Evolutionary conservation across 768 basidiomycete species (phyloP).

Genomic region (Tulasnella sp.): DNA sequence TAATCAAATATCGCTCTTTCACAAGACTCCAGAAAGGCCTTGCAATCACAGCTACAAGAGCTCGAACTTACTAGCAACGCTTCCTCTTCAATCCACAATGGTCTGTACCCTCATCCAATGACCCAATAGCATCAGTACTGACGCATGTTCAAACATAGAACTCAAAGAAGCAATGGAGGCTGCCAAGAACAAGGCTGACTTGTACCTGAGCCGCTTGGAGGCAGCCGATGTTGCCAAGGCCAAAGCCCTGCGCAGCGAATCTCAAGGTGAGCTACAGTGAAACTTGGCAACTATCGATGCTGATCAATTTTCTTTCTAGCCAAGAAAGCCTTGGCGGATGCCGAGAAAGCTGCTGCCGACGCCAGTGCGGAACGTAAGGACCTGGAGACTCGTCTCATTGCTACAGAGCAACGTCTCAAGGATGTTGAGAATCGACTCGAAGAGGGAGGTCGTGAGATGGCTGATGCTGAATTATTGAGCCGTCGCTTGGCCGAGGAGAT

Average conservation of each 20-base stretch:
- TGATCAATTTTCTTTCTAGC: constrained; percentile 31
- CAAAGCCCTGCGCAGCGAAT: constrained; percentile 51
- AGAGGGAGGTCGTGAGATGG: constrained; percentile 52
- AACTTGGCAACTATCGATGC: neutral
- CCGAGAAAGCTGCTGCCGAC: constrained; percentile 45
- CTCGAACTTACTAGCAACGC: constrained; percentile 47
- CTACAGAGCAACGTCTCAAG: constrained; percentile 39
- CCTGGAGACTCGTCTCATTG: constrained; percentile 36
- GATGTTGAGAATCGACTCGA: constrained; percentile 53
- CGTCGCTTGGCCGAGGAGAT: constrained; percentile 61
- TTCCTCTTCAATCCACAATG: constrained; percentile 46
- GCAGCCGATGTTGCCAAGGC: constrained; percentile 54
- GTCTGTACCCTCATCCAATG: constrained; percentile 26
- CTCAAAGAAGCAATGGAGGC: constrained; percentile 49
- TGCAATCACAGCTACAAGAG: constrained; percentile 49
- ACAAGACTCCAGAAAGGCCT: constrained; percentile 44
- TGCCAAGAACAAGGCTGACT: constrained; percentile 49
- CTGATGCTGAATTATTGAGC: constrained; percentile 49
- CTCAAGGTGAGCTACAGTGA: constrained; percentile 35
- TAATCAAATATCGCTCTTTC: no score
- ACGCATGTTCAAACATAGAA: no score
- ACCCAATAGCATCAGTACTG: neutral
- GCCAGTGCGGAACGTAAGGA: constrained; percentile 40
- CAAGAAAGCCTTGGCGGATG: constrained; percentile 46
- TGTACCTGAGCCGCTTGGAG: constrained; percentile 47